Evolutionary conservation across 495 filamentous ascomycete species (phyloP).

Genomic region (Schizothecium vesticola): DNA sequence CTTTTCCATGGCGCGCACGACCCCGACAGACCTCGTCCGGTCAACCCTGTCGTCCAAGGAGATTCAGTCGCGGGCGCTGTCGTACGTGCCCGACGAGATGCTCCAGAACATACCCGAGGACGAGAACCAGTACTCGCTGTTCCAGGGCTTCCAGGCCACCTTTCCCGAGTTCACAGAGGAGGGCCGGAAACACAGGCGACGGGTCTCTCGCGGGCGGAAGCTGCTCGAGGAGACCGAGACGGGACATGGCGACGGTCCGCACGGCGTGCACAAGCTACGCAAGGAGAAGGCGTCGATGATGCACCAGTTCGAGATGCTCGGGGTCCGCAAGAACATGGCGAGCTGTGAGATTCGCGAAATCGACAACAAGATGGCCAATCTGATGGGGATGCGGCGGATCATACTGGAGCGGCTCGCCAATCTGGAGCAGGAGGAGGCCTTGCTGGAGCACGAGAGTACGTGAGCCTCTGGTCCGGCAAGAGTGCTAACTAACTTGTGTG

Average conservation of each 20-base stretch:
- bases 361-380: slow-evolving; percentile 91
- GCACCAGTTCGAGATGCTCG: slow-evolving; percentile 84
- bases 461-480: slow-evolving; percentile 1
- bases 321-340: slow-evolving; percentile 94
- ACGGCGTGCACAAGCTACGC: slow-evolving; percentile 62
- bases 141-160: slow-evolving; percentile 92
- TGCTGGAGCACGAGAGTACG: slow-evolving; percentile 81
- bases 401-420: slow-evolving; percentile 82
- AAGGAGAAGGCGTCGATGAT: slow-evolving; percentile 70
- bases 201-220: slow-evolving; percentile 65
- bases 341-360: slow-evolving; percentile 94
- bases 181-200: slow-evolving; percentile 64
- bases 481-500: neutral
- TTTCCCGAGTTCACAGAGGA: slow-evolving; percentile 68
- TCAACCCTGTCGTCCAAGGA: slow-evolving; percentile 86
- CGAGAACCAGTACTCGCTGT: slow-evolving; percentile 81
- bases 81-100: slow-evolving; percentile 86
- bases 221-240: slow-evolving; percentile 58
- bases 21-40: slow-evolving; percentile 85
- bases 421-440: slow-evolving; percentile 89
- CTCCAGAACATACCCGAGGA: slow-evolving; percentile 80
- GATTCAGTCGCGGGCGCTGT: slow-evolving; percentile 89
- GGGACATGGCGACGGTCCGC: slow-evolving; percentile 47
- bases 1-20: slow-evolving; percentile 81
- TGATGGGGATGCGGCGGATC: slow-evolving; percentile 90